A percentile compares a stretch with the other conserved stretches of the same genome.
Conservation (phyloP, 768 basidiomycete species). For the Trametes punicea region DNA sequence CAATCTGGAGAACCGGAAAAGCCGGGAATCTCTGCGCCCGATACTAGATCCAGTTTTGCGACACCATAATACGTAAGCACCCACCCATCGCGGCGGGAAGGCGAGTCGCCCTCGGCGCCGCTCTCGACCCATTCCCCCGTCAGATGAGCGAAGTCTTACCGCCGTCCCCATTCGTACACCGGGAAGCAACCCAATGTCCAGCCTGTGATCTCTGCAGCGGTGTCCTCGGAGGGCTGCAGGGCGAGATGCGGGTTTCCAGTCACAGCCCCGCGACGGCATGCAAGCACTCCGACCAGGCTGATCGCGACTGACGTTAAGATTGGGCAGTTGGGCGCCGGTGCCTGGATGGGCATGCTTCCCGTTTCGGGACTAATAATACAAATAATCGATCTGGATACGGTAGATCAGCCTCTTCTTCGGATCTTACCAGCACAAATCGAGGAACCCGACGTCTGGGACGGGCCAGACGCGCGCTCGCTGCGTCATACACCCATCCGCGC, state of each 20-base stretch:
- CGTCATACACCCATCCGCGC: slow-evolving; percentile 12
- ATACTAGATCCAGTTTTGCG: slow-evolving; percentile 26
- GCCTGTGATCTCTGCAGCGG: neutral
- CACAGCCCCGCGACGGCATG: slow-evolving; percentile 6
- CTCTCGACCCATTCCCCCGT: slow-evolving; percentile 14
- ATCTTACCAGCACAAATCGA: slow-evolving; percentile 15
- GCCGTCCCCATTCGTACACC: neutral
- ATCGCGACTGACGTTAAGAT: slow-evolving; percentile 4
- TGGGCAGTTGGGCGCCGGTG: slow-evolving; percentile 22
- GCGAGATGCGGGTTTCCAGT: slow-evolving; percentile 9
- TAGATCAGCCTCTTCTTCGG: slow-evolving; percentile 23
- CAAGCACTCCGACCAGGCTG: neutral
- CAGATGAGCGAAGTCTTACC: slow-evolving; percentile 1
- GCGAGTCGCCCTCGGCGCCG: slow-evolving; percentile 28
- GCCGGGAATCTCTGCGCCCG: slow-evolving; percentile 32
- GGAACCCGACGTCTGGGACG: slow-evolving; percentile 9
- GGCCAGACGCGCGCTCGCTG: slow-evolving; percentile 9
- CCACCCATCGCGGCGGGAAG: slow-evolving; percentile 23
- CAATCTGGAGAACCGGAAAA: slow-evolving; percentile 29
- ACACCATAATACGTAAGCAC: slow-evolving; percentile 23
- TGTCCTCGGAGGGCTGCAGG: neutral
- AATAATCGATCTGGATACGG: slow-evolving; percentile 21
- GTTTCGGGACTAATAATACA: slow-evolving; percentile 17
- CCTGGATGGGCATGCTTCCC: slow-evolving; percentile 17
- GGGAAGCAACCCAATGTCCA: neutral